phyloP scores from a whole-genome alignment of 495 filamentous ascomycete species.

The Baudoinia panamericana region DNA sequence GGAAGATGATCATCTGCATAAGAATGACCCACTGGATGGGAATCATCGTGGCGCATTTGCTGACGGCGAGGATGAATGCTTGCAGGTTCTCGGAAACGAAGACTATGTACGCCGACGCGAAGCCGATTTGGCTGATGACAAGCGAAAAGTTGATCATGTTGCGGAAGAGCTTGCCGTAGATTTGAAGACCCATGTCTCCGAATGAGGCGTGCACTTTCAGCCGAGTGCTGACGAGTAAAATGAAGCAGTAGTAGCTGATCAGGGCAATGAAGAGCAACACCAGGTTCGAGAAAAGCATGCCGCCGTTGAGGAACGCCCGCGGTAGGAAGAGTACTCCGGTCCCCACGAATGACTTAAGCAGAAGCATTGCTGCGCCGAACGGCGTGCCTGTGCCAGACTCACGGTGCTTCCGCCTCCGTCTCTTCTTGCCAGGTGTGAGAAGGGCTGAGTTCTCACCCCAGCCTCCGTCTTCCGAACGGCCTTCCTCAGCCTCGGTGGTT shows the following conservation, averaged over 20 bases:
- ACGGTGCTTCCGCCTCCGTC: constrained; percentile 55
- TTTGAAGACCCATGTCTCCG: constrained; percentile 83
- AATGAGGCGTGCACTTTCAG: constrained; percentile 77
- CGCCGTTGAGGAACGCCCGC: constrained; percentile 83
- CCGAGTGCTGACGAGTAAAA: constrained; percentile 76
- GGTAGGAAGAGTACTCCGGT: constrained; percentile 96
- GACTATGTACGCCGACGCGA: constrained; percentile 95
- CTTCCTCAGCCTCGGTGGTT: constrained; percentile 47
- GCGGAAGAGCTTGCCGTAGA: constrained; percentile 88
- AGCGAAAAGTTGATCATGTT: constrained; percentile 77
- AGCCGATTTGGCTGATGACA: constrained; percentile 86
- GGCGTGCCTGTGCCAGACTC: constrained; percentile 58
- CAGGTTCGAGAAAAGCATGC: constrained; percentile 90
- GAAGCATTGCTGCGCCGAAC: constrained; percentile 60
- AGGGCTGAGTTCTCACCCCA: constrained; percentile 68
- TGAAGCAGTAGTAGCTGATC: constrained; percentile 91
- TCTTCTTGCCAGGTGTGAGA: constrained; percentile 57
- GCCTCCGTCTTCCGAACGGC: constrained; percentile 34
- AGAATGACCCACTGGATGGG: constrained; percentile 80
- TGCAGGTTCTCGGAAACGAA: constrained; percentile 94
- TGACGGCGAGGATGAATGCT: constrained; percentile 76
- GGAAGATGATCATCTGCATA: constrained; percentile 83
- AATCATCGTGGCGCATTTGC: constrained; percentile 65
- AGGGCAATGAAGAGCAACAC: constrained; percentile 72
- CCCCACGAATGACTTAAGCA: constrained; percentile 94